Conservation (phyloP, 495 filamentous ascomycete genomes). For the Penicillium paxilli region DNA sequence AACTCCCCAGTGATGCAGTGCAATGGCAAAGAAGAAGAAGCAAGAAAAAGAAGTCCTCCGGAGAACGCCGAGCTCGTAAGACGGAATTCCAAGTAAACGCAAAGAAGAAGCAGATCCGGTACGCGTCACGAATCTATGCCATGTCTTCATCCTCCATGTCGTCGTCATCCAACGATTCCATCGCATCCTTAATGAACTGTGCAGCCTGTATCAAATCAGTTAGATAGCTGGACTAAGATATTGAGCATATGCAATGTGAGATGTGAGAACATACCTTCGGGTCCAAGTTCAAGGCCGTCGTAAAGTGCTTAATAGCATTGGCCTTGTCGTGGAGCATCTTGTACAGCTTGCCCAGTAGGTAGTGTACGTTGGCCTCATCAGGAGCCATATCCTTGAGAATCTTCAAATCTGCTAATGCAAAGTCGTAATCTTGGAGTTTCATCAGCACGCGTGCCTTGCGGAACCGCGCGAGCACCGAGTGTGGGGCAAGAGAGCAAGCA, state of each 20-base stretch:
- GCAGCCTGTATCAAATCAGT: conserved; percentile 61
- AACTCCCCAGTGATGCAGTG: conserved; percentile 46
- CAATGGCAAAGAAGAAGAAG: conserved; percentile 18
- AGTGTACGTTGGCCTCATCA: conserved; percentile 94
- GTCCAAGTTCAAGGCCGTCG: conserved; percentile 90
- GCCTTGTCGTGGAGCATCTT: conserved; percentile 77
- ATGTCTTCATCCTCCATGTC: conserved; percentile 72
- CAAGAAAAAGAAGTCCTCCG: conserved; percentile 2
- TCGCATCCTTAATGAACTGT: conserved; percentile 87
- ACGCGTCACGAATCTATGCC: conserved; percentile 31
- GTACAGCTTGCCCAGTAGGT: conserved; percentile 83
- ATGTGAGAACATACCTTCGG: conserved; percentile 69
- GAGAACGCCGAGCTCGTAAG: conserved; percentile 26
- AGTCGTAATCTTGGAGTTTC: conserved; percentile 66
- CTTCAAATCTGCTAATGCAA: conserved; percentile 76
- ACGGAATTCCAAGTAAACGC: conserved; percentile 6
- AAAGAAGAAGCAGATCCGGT: conserved; percentile 9
- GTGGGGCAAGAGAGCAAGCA: conserved; percentile 78
- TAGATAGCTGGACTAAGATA: conserved; percentile 8
- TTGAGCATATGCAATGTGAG: conserved; percentile 2
- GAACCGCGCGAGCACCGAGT: conserved; percentile 78
- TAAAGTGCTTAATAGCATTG: conserved; percentile 86
- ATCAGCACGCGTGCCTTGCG: conserved; percentile 89
- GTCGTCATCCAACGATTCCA: conserved; percentile 85
- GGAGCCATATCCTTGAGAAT: conserved; percentile 86